Base-by-base conservation (phyloP, 208 protist genomes). In the Trypanosoma conorhini region DNA sequence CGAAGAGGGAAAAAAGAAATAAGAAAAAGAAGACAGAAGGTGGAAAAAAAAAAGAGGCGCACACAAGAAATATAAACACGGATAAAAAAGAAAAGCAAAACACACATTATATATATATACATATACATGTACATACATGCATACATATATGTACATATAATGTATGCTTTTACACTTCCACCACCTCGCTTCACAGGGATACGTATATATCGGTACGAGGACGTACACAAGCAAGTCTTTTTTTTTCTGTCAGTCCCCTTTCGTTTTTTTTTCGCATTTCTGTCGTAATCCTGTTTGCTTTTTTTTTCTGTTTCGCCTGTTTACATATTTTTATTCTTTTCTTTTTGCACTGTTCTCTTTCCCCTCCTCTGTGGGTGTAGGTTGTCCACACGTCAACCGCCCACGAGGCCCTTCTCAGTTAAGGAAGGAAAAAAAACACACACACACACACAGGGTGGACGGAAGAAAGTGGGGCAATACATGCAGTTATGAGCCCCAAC, bases 41-140 rank as follows among this genome's bases (percentile, higher is more conserved):
- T n/a, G n/a, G n/a, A n/a, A n/a, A n/a, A n/a, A n/a, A n/a, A n/a
- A 38, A 38, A 38, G 7, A 7, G 33, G 7, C 33, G 7, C 33
- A 7, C 33, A 38, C 4, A 38, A 7, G 33, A 38, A 38, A 38
- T 38, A 63, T 21, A 63, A 28, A 51, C 31, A 21, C 10, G 46
- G 51, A 26, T 8, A 50, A 44, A 63, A 63, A 13, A 12, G 15
- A 44, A 63, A 50, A 62, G 1, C 5, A 48, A 28, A 64, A 64
- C 15, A 40, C 21, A 40, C 1, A 26, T 13, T 44, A 17, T 46
- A 31, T 40, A 54, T 58, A 50, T 48, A n/a, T 52, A 30, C 28
- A 33, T 68, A 40, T 44, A 40, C 22, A 62, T 44, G 22, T 62
- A 62, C 26, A 3, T 62, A 46, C 38, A 24, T 46, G 48, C 26